Evolutionary conservation across 306 rosid species (phyloP).

Genomic region (Medicago truncatula): DNA sequence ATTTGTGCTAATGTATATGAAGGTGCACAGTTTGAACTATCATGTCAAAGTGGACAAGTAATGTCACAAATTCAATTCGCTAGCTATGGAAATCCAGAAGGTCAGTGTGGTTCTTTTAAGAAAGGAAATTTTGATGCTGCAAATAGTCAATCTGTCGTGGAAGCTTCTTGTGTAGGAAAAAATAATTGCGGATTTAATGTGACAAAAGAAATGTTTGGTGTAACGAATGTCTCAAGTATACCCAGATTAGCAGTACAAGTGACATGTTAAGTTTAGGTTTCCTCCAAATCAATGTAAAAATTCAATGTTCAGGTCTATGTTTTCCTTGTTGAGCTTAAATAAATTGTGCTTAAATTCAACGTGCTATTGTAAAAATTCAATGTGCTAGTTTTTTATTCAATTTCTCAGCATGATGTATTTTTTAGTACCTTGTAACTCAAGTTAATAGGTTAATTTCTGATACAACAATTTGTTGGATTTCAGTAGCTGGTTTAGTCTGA

Average conservation of each 20-base stretch:
- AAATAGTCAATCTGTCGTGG: not conserved
- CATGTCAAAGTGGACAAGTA: conserved; percentile 10
- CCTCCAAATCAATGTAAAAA: not conserved
- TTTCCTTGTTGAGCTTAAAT: no score
- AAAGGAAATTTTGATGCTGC: conserved; percentile 1
- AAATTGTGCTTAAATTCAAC: no score
- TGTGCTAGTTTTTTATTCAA: no score
- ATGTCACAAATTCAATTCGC: conserved; percentile 13
- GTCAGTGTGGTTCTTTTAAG: not conserved
- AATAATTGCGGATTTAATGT: not conserved
- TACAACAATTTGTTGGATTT: no score
- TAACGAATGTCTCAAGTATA: not conserved
- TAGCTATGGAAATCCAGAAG: conserved; percentile 17
- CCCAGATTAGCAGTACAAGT: not conserved
- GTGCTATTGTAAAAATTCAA: no score
- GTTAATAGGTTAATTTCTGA: no score
- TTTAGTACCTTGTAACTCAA: no score
- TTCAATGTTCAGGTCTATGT: not conserved
- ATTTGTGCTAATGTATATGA: conserved; percentile 18
- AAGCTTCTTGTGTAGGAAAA: conserved; percentile 11
- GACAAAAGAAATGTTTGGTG: not conserved
- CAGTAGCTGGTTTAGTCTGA: no score
- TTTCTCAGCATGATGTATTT: no score
- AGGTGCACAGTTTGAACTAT: not conserved
- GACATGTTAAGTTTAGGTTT: not conserved